Evolutionary conservation across 192 early-diverging fungal species (phyloP).

Genomic region (Linnemannia elongata): DNA sequence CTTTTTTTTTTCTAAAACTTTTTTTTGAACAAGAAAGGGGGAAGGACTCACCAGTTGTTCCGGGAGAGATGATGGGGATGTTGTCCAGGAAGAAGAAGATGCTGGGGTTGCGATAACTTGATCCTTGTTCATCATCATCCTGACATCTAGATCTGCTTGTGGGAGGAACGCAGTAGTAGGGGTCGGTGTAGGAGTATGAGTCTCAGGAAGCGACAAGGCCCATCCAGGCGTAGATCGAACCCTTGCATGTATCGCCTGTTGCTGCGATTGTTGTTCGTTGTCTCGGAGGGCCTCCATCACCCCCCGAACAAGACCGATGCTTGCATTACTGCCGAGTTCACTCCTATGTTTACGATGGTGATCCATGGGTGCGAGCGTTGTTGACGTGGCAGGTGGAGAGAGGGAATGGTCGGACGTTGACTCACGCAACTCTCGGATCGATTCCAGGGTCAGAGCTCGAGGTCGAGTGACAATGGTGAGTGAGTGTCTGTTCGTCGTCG

Average conservation of each 20-base stretch:
- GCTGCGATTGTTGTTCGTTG: constrained; percentile 1
- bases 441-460: constrained; percentile 26
- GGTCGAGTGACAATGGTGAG: constrained; percentile 40
- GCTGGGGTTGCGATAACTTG: not conserved
- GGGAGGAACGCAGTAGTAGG: not conserved
- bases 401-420: not conserved
- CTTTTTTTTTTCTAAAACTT: not conserved
- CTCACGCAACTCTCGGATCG: constrained; percentile 27
- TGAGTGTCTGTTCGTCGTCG: constrained; percentile 19
- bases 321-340: constrained; percentile 14
- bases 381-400: constrained; percentile 7
- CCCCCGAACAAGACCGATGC: constrained; percentile 16
- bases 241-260: not conserved
- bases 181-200: not conserved
- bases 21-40: not conserved
- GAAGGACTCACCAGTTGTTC: not conserved
- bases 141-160: not conserved
- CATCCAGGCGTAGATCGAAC: not conserved
- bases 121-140: not conserved
- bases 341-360: constrained; percentile 30
- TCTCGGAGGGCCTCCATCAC: constrained; percentile 45
- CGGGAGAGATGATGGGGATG: not conserved
- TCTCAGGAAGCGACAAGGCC: not conserved
- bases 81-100: not conserved
- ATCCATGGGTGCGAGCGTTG: constrained; percentile 6